These are phyloP conservation scores for Stephania yunnanensis DNA, from an alignment of 164 flowering plant genomes.

Conservation along the genomic window DNA sequence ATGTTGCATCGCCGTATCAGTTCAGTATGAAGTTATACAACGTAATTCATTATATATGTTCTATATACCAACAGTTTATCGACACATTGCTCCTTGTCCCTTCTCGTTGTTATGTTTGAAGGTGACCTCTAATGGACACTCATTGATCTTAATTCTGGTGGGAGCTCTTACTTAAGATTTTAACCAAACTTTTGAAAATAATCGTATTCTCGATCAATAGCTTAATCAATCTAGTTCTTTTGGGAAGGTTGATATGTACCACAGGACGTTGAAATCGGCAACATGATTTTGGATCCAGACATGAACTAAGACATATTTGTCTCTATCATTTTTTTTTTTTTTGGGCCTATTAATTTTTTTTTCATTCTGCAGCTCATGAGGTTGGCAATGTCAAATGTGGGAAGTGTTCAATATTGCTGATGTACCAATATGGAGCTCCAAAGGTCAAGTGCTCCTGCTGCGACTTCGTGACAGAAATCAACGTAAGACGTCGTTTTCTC, in stretches of 20 bases:
- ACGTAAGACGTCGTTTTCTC: slow-evolving; percentile 32
- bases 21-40: too few species aligned
- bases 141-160: too few species aligned
- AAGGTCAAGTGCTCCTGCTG: slow-evolving; percentile 70
- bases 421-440: slow-evolving; percentile 80
- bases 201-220: too few species aligned
- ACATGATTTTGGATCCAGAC: neutral
- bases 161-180: too few species aligned
- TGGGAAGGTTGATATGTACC: neutral
- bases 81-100: too few species aligned
- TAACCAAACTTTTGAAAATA: too few species aligned
- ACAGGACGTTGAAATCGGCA: neutral
- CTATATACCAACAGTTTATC: too few species aligned
- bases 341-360: neutral
- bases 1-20: neutral
- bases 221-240: neutral
- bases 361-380: slow-evolving; percentile 54
- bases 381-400: slow-evolving; percentile 81
- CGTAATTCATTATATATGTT: too few species aligned
- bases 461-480: slow-evolving; percentile 60
- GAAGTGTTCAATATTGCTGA: slow-evolving; percentile 65
- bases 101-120: too few species aligned
- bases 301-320: neutral
- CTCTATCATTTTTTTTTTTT: neutral
- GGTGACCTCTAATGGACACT: too few species aligned